Percentiles rank a stretch among this genome's conserved stretches.
phyloP scores from a whole-genome alignment of 495 filamentous ascomycete genomes.

The Aspergillus conjunctus region DNA sequence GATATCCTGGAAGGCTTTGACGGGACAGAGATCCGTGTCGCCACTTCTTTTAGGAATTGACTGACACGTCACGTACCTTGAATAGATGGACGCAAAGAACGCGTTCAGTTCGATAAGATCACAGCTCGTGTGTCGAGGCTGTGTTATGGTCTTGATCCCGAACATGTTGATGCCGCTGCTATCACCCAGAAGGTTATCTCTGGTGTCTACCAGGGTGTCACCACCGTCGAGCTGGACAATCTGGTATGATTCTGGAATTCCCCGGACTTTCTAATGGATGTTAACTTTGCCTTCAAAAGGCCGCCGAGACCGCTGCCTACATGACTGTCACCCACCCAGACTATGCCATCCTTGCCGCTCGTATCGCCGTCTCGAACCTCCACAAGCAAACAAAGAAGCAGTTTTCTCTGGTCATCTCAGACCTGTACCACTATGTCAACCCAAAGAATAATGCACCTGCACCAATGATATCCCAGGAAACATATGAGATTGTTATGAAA shows the following conservation, averaged over 20 bases:
- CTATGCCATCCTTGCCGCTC: constrained; percentile 97
- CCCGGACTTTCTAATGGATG: background rate
- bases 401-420: constrained; percentile 89
- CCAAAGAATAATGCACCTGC: constrained; percentile 83
- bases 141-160: constrained; percentile 94
- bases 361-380: constrained; percentile 98
- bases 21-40: constrained; percentile 27
- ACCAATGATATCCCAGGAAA: constrained; percentile 90
- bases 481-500: constrained; percentile 89
- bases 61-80: constrained; percentile 28
- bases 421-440: constrained; percentile 95
- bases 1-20: background rate
- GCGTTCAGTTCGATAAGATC: constrained; percentile 99
- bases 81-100: constrained; percentile 97
- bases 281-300: constrained; percentile 53
- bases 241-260: constrained; percentile 62
- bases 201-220: constrained; percentile 98
- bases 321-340: constrained; percentile 99
- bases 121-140: constrained; percentile 95
- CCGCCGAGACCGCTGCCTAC: constrained; percentile 97
- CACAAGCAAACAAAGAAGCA: constrained; percentile 99
- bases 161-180: constrained; percentile 96
- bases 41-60: constrained; percentile 17
- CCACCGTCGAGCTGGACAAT: constrained; percentile 93
- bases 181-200: constrained; percentile 99